Evolutionary conservation across 805 yeast species (phyloP).

Genomic region (Candida dendrica): DNA sequence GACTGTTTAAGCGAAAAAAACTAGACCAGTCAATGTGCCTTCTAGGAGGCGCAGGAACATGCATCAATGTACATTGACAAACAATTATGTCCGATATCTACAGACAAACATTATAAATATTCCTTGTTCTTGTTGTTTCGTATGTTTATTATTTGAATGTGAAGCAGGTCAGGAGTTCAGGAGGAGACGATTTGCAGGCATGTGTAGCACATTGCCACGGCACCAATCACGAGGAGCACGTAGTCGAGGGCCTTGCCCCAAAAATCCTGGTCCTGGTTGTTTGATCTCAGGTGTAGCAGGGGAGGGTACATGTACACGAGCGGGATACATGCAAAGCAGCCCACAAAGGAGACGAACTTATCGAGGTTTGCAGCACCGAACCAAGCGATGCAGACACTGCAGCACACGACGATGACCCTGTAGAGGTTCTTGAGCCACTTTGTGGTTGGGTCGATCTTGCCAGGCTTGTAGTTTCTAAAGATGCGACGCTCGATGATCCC

Average conservation of each 20-base stretch:
- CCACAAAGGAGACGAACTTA: constrained; percentile 70
- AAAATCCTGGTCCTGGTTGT: constrained; percentile 26
- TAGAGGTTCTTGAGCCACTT: constrained; percentile 66
- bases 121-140: no score
- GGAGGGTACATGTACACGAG: constrained; percentile 85
- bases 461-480: constrained; percentile 44
- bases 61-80: no score
- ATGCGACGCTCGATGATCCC: constrained; percentile 61
- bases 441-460: constrained; percentile 42
- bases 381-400: constrained; percentile 53
- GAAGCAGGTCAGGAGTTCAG: no score
- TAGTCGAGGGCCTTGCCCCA: constrained; percentile 39
- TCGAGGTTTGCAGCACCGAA: constrained; percentile 66
- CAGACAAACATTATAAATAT: no score
- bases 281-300: constrained; percentile 57
- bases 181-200: constrained; percentile 46
- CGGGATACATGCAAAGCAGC: constrained; percentile 81
- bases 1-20: no score
- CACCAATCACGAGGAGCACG: constrained; percentile 47
- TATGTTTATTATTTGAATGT: no score
- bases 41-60: no score
- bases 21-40: no score
- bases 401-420: constrained; percentile 44
- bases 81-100: no score
- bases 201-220: constrained; percentile 57